Evolutionary conservation across 2,329 filamentous ascomycete genomes (phyloP).

Genomic region (Coleophoma cylindrospora): DNA sequence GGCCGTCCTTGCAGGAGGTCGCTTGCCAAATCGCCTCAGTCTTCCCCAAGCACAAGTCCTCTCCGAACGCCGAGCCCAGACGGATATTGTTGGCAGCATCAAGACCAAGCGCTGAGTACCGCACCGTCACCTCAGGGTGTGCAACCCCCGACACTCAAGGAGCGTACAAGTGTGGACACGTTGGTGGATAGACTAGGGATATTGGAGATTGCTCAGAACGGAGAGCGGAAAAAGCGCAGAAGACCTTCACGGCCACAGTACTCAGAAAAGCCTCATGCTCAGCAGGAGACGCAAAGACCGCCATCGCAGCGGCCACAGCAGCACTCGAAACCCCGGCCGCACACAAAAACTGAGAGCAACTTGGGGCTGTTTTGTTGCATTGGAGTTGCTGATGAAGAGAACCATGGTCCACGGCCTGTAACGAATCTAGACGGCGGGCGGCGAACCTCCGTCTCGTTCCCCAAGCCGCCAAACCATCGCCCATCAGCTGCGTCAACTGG

Average conservation of each 20-base stretch:
- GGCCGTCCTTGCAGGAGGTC: slow-evolving; percentile 81
- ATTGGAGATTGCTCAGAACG: slow-evolving; percentile 50
- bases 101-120: slow-evolving; percentile 62
- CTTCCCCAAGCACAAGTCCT: slow-evolving; percentile 21
- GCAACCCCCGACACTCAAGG: slow-evolving; percentile 47
- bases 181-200: slow-evolving; percentile 75
- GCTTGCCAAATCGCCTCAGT: slow-evolving; percentile 40
- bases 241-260: slow-evolving; percentile 18
- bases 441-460: slow-evolving; percentile 4
- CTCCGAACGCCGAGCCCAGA: slow-evolving; percentile 19
- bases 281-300: neutral
- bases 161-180: slow-evolving; percentile 79
- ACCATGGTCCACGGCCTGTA: slow-evolving; percentile 17
- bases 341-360: slow-evolving; percentile 8
- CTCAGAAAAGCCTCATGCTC: slow-evolving; percentile 8
- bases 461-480: slow-evolving; percentile 6
- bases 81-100: slow-evolving; percentile 89
- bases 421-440: slow-evolving; percentile 6
- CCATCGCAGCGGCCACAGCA: slow-evolving; percentile 3
- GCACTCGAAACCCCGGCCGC: slow-evolving; percentile 4
- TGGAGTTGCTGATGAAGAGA: slow-evolving; percentile 17
- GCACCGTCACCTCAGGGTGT: slow-evolving; percentile 26
- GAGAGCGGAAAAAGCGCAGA: slow-evolving; percentile 17
- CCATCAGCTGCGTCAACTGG: slow-evolving; percentile 3
- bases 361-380: slow-evolving; percentile 24